Percentiles rank a stretch among this genome's conserved stretches.
Evolutionary conservation across 345 rosid genomes (phyloP).

Genomic region (Euphorbia lathyris): DNA sequence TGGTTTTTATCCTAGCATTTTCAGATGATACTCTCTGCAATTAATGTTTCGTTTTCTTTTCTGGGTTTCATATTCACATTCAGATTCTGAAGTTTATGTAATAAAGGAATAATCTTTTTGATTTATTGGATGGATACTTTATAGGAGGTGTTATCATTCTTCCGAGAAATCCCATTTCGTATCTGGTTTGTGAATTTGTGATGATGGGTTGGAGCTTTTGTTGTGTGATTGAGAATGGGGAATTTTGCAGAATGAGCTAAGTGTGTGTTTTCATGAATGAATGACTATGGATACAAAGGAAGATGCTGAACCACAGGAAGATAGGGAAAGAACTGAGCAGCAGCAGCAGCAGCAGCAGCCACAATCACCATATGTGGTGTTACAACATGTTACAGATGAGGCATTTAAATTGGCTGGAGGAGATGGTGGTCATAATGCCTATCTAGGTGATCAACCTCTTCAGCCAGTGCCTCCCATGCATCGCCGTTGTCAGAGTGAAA

Average conservation of each 20-base stretch:
- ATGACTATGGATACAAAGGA: slow-evolving; percentile 44
- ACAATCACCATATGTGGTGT: slow-evolving; percentile 26
- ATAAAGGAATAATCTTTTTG: slow-evolving; percentile 1
- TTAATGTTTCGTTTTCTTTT: slow-evolving; percentile 9
- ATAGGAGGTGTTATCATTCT: neutral
- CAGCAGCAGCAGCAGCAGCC: too few relatives aligned
- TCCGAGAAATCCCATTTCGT: slow-evolving; percentile 1
- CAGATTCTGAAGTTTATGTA: slow-evolving; percentile 17
- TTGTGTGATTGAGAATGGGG: slow-evolving; percentile 14
- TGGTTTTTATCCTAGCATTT: neutral
- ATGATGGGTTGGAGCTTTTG: slow-evolving; percentile 9
- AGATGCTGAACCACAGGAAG: slow-evolving; percentile 48
- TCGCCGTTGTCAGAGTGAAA: slow-evolving; percentile 58
- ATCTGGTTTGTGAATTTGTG: slow-evolving; percentile 3
- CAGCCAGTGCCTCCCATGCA: slow-evolving; percentile 20
- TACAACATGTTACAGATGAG: slow-evolving; percentile 42
- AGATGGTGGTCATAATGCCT: slow-evolving; percentile 38
- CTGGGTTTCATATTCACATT: slow-evolving; percentile 9
- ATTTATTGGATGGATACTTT: slow-evolving; percentile 2
- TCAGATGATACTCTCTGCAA: neutral
- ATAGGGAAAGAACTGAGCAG: slow-evolving; percentile 26
- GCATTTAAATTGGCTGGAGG: slow-evolving; percentile 47
- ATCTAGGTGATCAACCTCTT: slow-evolving; percentile 25
- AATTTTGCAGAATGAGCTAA: slow-evolving; percentile 22
- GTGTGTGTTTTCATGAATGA: too few relatives aligned